Evolutionary conservation across 164 flowering plant species (phyloP), one percentile per base, ranked within the genome.

Genomic region (Paratinospora sagittata): DNA sequence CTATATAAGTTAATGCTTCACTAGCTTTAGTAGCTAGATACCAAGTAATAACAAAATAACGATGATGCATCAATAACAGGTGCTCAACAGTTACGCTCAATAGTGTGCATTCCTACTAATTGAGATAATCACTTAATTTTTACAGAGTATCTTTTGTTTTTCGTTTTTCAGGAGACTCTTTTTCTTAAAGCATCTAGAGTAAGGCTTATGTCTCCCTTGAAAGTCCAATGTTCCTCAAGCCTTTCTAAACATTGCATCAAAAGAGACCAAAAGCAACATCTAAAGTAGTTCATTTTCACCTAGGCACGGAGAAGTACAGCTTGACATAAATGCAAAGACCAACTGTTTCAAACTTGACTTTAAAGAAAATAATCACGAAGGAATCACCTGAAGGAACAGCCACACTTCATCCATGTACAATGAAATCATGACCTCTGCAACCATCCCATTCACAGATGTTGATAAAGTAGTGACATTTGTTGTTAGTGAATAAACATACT

Each of bases 341-440:
- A 17, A 65, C 27, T 19, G n/a, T 67, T 67, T 67, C 57, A 67
- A 7, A 45, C 27, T 14, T 0, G 43, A 49, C 12, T 27, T 52
- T 10, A 34, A 60, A 52, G 39, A 47, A 60, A 21, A 30, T 45
- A 60, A 57, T 66, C 39, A 69, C n/a, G 39, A 71, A 33, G 75
- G 12, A 55, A 68, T 74, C 75, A 92, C 99, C 98, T 89, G 80
- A 76, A 77, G 72, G 70, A 87, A 67, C 81, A 78, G 67, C 71
- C 66, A 71, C 52, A 88, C 71, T 67, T 90, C 96, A 76, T 95
- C 94, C 81, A 82, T 70, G 65, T 60, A 88, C 55, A 78, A 58
- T 30, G 77, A 66, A 68, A 74, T 21, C 63, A 79, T 68, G 61
- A 82, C 71, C 57, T 88, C 97, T 36, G 73, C 37, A 30, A 82